Percentiles rank a stretch among this genome's conserved stretches.
These are phyloP conservation scores for Phialophora tarda DNA, from an alignment of 2,329 filamentous ascomycete species.

Conservation along the genomic window DNA sequence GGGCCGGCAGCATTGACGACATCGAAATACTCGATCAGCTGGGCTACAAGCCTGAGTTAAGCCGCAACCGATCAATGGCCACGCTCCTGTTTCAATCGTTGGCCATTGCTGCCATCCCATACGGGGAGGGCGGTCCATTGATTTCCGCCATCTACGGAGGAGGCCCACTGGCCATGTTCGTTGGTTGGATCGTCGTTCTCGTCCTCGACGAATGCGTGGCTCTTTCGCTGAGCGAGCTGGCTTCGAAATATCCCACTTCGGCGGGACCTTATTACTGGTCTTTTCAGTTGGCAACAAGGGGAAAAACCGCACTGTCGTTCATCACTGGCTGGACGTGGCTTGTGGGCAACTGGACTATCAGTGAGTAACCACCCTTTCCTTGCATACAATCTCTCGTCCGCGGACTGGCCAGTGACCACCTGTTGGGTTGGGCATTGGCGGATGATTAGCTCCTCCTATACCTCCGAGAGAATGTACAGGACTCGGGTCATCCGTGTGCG, in stretches of 20 bases:
- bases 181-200: conserved; percentile 62
- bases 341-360: conserved; percentile 54
- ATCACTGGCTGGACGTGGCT: conserved; percentile 61
- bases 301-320: conserved; percentile 55
- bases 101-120: conserved; percentile 64
- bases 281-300: conserved; percentile 52
- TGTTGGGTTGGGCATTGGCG: not conserved
- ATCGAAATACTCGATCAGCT: conserved; percentile 50
- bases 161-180: conserved; percentile 61
- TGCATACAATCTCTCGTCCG: not conserved
- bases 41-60: conserved; percentile 64
- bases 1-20: conserved; percentile 45
- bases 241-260: conserved; percentile 54
- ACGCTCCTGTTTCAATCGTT: conserved; percentile 67
- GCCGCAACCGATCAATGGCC: conserved; percentile 64
- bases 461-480: not conserved
- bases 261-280: conserved; percentile 62
- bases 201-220: conserved; percentile 61
- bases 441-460: not conserved
- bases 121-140: conserved; percentile 53
- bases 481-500: not conserved
- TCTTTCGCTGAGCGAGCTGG: conserved; percentile 58
- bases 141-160: conserved; percentile 52
- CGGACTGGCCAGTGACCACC: too few relatives aligned
- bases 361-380: conserved; percentile 8